Evolutionary conservation across 163 green algal species (phyloP).

Genomic region (Scenedesmus sp.): DNA sequence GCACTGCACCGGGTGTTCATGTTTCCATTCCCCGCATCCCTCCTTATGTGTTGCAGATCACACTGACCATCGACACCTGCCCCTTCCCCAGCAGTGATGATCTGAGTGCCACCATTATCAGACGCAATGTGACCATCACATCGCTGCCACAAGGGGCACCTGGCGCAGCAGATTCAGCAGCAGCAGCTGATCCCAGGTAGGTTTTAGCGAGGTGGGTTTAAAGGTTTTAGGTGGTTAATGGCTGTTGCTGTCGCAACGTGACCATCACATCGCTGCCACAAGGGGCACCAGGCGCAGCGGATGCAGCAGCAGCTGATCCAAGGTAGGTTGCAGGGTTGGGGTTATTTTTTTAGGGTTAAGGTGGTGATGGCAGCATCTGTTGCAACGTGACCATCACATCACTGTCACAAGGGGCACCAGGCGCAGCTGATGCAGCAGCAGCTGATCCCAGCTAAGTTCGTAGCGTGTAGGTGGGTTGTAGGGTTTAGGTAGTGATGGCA

Average conservation of each 20-base stretch:
- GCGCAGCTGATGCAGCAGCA: neutral
- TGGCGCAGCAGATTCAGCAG: neutral
- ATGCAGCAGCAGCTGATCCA: neutral
- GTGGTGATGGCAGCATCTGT: neutral
- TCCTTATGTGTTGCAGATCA: constrained; percentile 5
- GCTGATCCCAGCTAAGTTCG: too few species aligned
- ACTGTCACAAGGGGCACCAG: neutral
- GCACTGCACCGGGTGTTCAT: too few species aligned
- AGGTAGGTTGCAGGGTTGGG: neutral
- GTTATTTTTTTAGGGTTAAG: too few species aligned
- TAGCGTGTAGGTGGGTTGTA: too few species aligned
- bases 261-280: constrained; percentile 14
- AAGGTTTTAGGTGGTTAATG: too few species aligned
- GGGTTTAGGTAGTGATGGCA: too few species aligned
- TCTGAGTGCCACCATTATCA: constrained; percentile 1
- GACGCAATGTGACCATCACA: constrained; percentile 27
- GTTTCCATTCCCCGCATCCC: neutral
- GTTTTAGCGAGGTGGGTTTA: too few species aligned
- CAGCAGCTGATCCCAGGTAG: too few species aligned
- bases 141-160: neutral
- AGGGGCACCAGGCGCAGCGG: neutral
- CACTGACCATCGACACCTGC: constrained; percentile 29
- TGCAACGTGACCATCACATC: constrained; percentile 34
- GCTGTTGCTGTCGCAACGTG: neutral
- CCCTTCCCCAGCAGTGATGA: constrained; percentile 14